A percentile compares a stretch with the other conserved stretches of the same genome.
These are phyloP conservation scores for Pugionium cornutum DNA, from an alignment of 345 rosid species.

Conservation along the genomic window DNA sequence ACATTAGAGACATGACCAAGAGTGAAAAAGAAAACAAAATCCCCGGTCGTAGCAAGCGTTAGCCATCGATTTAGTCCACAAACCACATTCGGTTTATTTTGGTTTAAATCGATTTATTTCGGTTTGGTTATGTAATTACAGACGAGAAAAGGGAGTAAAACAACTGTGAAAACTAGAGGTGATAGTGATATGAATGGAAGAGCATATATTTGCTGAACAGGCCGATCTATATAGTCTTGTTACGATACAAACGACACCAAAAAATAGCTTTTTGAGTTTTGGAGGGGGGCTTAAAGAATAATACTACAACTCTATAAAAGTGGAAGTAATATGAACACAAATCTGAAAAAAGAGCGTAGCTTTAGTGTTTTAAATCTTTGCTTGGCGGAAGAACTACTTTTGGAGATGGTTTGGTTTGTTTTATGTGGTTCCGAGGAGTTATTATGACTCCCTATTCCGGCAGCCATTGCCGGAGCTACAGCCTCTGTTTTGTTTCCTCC, in stretches of 20 bases:
- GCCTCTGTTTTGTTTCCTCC: constrained; percentile 46
- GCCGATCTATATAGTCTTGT: constrained; percentile 9
- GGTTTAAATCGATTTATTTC: no score
- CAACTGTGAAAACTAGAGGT: neutral
- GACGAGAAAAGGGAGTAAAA: neutral
- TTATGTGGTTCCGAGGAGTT: constrained; percentile 42
- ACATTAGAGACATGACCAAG: neutral
- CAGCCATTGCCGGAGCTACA: constrained; percentile 68
- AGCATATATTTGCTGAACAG: constrained; percentile 25
- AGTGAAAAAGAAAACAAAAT: neutral
- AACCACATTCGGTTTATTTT: neutral
- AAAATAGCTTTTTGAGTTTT: neutral
- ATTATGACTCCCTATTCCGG: constrained; percentile 47
- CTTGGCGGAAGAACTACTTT: constrained; percentile 40
- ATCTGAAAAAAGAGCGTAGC: constrained; percentile 20
- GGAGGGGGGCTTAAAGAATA: constrained; percentile 10
- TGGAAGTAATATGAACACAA: constrained; percentile 38
- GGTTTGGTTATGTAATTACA: neutral
- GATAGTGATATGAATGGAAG: constrained; percentile 7
- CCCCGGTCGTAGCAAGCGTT: constrained; percentile 3
- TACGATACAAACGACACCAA: constrained; percentile 31
- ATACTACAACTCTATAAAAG: constrained; percentile 33
- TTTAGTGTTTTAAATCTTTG: constrained; percentile 26
- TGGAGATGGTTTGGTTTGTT: constrained; percentile 38
- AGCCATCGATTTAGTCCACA: neutral